Conservation (phyloP, 1,139 yeast species). For the Lodderomyces theae region DNA sequence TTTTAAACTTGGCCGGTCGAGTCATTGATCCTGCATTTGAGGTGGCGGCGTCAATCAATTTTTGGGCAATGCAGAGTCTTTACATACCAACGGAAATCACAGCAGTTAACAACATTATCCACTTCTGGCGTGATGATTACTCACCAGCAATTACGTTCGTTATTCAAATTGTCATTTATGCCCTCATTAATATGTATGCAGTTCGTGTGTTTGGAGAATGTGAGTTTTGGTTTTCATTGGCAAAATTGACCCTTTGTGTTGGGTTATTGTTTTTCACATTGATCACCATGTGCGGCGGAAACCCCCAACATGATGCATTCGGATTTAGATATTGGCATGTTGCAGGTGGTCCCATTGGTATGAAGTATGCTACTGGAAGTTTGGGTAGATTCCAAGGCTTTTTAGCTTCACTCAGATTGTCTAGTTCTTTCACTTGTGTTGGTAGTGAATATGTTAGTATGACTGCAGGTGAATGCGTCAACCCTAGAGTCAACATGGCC, state of each 20-base stretch:
- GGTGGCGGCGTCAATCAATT: constrained; percentile 77
- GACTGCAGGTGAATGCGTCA: constrained; percentile 78
- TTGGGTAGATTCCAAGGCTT: constrained; percentile 73
- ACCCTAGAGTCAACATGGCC: constrained; percentile 77
- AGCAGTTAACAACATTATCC: constrained; percentile 73
- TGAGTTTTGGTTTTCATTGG: constrained; percentile 78
- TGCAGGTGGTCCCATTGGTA: constrained; percentile 50
- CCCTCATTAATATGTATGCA: constrained; percentile 65
- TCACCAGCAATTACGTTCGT: constrained; percentile 63
- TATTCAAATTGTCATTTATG: constrained; percentile 61
- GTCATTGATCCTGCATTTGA: constrained; percentile 68
- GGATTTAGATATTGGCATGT: constrained; percentile 66
- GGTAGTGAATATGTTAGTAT: constrained; percentile 84
- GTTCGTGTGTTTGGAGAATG: constrained; percentile 74
- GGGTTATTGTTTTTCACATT: constrained; percentile 75
- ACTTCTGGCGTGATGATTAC: constrained; percentile 77
- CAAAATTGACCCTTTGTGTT: constrained; percentile 66
- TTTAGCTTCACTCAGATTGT: constrained; percentile 51
- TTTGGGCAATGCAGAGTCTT: constrained; percentile 72
- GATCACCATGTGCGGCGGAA: constrained; percentile 83
- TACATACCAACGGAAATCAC: constrained; percentile 81
- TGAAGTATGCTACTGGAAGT: constrained; percentile 51
- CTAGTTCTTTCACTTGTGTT: constrained; percentile 68
- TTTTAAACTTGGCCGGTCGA: constrained; percentile 53
- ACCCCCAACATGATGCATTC: constrained; percentile 61